phyloP scores from a whole-genome alignment of 345 rosid species.

The Pugionium cornutum region DNA sequence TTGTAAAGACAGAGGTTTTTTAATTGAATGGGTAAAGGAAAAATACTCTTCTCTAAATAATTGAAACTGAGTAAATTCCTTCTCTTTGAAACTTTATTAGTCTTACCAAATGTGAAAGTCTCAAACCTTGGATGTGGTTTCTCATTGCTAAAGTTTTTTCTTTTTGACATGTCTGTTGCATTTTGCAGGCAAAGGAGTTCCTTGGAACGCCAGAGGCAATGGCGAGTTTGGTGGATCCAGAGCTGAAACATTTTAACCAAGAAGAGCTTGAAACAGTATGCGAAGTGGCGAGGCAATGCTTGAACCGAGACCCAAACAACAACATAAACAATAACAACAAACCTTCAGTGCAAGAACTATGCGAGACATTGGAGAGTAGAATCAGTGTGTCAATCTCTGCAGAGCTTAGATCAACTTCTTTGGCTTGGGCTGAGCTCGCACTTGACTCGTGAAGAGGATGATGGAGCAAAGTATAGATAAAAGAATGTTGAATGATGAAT shows the following conservation, averaged over 20 bases:
- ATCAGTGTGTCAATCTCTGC: slow-evolving; percentile 71
- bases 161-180: not conserved
- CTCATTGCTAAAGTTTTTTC: not conserved
- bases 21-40: slow-evolving; percentile 75
- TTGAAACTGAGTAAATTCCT: not conserved
- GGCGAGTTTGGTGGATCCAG: slow-evolving; percentile 80
- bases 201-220: slow-evolving; percentile 63
- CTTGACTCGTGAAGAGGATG: slow-evolving; percentile 55
- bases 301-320: slow-evolving; percentile 47
- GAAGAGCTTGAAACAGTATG: slow-evolving; percentile 77
- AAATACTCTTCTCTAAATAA: slow-evolving; percentile 17
- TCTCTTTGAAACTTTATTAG: not conserved
- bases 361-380: slow-evolving; percentile 58
- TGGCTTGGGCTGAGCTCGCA: slow-evolving; percentile 98
- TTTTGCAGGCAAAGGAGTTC: slow-evolving; percentile 74
- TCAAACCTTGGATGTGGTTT: not conserved
- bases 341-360: slow-evolving; percentile 69
- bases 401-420: slow-evolving; percentile 76
- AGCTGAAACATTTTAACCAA: slow-evolving; percentile 64
- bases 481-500: not conserved
- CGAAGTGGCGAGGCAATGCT: slow-evolving; percentile 74
- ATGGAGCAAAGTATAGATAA: too few relatives aligned
- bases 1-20: slow-evolving; percentile 76
- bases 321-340: not conserved
- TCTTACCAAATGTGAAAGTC: slow-evolving; percentile 8